Conservation (phyloP, 2,329 filamentous ascomycete genomes). For the Akanthomyces uredinophilus region DNA sequence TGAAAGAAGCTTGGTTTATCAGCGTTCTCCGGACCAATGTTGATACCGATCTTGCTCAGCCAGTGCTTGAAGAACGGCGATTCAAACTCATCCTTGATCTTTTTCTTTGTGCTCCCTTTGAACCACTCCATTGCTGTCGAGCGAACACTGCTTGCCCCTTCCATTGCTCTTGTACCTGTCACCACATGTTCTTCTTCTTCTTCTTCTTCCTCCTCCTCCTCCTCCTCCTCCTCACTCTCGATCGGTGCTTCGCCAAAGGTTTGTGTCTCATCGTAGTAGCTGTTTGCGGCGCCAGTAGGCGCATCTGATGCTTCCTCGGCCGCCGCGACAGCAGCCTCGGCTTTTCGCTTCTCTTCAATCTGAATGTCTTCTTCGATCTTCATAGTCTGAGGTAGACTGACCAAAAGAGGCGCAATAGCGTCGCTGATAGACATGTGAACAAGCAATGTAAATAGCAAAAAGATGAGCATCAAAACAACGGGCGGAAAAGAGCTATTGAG, state of each 20-base stretch:
- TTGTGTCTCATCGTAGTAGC: constrained; percentile 29
- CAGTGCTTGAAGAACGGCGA: constrained; percentile 25
- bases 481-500: constrained; percentile 63
- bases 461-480: constrained; percentile 68
- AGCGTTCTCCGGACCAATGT: constrained; percentile 23
- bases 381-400: constrained; percentile 73
- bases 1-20: constrained; percentile 47
- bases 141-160: constrained; percentile 33
- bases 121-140: constrained; percentile 29
- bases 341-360: constrained; percentile 43
- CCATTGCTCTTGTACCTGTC: constrained; percentile 27
- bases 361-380: constrained; percentile 48
- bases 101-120: constrained; percentile 34
- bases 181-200: constrained; percentile 21
- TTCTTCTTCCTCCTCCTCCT: constrained; percentile 24
- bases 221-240: constrained; percentile 24
- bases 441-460: constrained; percentile 68
- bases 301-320: constrained; percentile 22
- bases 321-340: constrained; percentile 20
- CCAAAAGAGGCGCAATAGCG: constrained; percentile 70
- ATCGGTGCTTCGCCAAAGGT: constrained; percentile 14
- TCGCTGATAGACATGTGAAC: constrained; percentile 69
- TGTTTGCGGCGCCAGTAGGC: constrained; percentile 25
- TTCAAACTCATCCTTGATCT: constrained; percentile 23
- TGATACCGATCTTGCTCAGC: constrained; percentile 24